Base-by-base conservation (phyloP, 1,284 basidiomycete genomes). In the Ganoderma lucidum region DNA sequence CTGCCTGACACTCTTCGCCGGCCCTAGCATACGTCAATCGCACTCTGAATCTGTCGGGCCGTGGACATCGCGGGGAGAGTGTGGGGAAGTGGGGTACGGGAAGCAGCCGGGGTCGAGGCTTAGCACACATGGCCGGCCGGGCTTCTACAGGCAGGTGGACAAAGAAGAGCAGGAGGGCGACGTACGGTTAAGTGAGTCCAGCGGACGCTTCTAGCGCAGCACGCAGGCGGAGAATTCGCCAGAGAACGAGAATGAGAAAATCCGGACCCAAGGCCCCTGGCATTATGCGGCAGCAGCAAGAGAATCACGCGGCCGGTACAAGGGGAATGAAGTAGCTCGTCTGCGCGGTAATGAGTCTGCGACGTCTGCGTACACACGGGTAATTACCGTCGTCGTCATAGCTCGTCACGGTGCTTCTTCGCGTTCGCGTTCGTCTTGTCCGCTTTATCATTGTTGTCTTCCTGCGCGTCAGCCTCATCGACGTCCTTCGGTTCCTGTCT, bases 371-470 rank as follows among this genome's bases (percentile, higher is more conserved):
- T 41, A 55, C 63, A 41, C 32, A 28, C 42, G 44, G 42, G 45
- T 61, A 42, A 60, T 23, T 53, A 51, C 53, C 51, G 62, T 74
- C 59, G 41, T 42, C 59, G 12, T 61, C 73, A 86, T 70, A 86
- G 71, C 77, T 86, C 84, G 67, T 85, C 85, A 73, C 79, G 79
- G 44, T 70, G 76, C 71, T 75, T 73, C 62, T 68, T 65, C 66
- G 48, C 66, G 23, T 53, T 53, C 23, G 12, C 48, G 19, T 48
- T 53, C 23, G 23, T 4, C 48, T 53, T 53, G 48, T 53, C 48
- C 48, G 35, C 35, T 35, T 35, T 35, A 8, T 35, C 35, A 3
- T 35, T 35, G 35, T 44, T 70, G 30, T 71, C 73, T 69, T 74
- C 71, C 42, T 78, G 74, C 48, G 67, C 69, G 23, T 72, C 74